Evolutionary conservation across 2,329 filamentous ascomycete species (phyloP).

Genomic region (Pseudogymnoascus sp.): DNA sequence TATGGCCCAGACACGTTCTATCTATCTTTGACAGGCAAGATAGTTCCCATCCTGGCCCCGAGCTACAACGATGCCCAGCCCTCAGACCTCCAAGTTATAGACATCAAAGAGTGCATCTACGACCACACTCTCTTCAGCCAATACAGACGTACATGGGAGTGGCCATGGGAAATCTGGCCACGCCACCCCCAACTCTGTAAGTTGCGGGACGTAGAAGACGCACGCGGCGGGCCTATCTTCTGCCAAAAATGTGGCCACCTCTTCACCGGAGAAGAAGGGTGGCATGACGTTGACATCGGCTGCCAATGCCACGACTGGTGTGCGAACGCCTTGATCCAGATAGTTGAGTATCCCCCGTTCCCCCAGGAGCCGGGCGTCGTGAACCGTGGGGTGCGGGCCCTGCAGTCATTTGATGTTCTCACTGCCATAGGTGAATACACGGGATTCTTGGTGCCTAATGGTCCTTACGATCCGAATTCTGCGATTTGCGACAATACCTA

Average conservation of each 20-base stretch:
- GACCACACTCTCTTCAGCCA: not conserved
- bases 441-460: not conserved
- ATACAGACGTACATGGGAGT: not conserved
- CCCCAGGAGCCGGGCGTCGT: not conserved
- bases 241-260: not conserved
- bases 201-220: not conserved
- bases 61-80: not conserved
- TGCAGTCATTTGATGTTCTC: not conserved
- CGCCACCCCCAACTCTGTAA: not conserved
- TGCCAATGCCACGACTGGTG: not conserved
- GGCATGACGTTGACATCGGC: not conserved
- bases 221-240: not conserved
- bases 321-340: not conserved
- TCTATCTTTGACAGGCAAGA: not conserved
- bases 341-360: slow-evolving; percentile 1
- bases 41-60: not conserved
- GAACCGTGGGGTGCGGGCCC: not conserved
- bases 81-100: not conserved
- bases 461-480: not conserved
- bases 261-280: not conserved
- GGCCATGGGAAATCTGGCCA: not conserved
- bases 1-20: slow-evolving; percentile 1
- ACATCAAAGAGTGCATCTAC: not conserved
- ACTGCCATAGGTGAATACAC: not conserved
- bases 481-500: not conserved